phyloP scores from a whole-genome alignment of 371 early-diverging fungal species.

The Umbelopsis sp. region DNA sequence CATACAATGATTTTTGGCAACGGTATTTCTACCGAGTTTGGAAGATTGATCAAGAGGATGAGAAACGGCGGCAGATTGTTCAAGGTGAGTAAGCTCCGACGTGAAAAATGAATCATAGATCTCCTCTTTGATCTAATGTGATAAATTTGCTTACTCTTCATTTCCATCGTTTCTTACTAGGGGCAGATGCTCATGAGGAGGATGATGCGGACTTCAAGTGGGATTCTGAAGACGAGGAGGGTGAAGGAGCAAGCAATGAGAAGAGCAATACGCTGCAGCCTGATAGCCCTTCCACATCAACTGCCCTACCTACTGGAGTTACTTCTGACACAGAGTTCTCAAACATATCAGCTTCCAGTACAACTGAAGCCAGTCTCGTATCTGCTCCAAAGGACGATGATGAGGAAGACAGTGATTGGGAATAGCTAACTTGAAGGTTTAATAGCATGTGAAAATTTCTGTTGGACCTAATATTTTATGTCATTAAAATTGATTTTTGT shows the following conservation, averaged over 20 bases:
- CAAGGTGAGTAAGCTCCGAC: conserved; percentile 30
- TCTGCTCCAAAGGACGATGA: conserved; percentile 31
- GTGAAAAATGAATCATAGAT: conserved; percentile 17
- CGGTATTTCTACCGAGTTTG: conserved; percentile 51
- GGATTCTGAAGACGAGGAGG: conserved; percentile 56
- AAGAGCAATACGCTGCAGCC: background rate
- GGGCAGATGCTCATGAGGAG: conserved; percentile 28
- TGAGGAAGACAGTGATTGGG: conserved; percentile 51
- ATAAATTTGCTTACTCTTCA: background rate
- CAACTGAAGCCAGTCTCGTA: conserved; percentile 24
- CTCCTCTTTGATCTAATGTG: background rate
- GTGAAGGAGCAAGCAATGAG: background rate
- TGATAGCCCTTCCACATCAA: background rate
- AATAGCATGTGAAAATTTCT: conserved; percentile 3
- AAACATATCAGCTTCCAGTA: conserved; percentile 28
- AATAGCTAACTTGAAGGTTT: conserved; percentile 21
- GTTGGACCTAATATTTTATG: conserved; percentile 18
- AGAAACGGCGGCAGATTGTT: conserved; percentile 47
- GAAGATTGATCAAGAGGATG: conserved; percentile 52
- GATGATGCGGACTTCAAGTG: conserved; percentile 51
- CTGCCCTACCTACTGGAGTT: conserved; percentile 2
- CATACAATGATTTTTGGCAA: conserved; percentile 49
- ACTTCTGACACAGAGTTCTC: conserved; percentile 26
- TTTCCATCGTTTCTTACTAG: background rate
- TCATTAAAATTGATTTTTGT: conserved; percentile 7